Evolutionary conservation across 176 grass and related monocot genomes (phyloP).

Genomic region (Ensete glaucum): DNA sequence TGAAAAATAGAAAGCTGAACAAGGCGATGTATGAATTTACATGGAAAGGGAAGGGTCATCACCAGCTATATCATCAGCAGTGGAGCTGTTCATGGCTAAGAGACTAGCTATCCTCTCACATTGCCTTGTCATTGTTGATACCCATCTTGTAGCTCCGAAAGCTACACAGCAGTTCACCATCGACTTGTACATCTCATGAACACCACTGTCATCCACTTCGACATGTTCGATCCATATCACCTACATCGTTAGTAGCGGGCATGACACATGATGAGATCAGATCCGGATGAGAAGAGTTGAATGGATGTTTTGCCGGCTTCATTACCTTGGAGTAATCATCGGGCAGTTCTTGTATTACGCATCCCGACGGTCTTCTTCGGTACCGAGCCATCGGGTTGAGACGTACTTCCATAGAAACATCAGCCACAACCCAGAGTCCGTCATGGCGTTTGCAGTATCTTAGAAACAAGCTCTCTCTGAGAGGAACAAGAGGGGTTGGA

Average conservation of each 20-base stretch:
- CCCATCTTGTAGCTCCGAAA: slow-evolving; percentile 46
- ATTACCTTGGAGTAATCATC: slow-evolving; percentile 46
- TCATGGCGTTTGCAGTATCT: slow-evolving; percentile 36
- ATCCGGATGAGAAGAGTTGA: too few species aligned
- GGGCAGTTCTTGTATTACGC: slow-evolving; percentile 35
- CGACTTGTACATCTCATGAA: slow-evolving; percentile 31
- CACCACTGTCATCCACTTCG: slow-evolving; percentile 21
- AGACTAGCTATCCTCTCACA: slow-evolving; percentile 34
- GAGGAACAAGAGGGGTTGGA: slow-evolving; percentile 41
- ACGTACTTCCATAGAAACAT: slow-evolving; percentile 37
- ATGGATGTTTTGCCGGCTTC: neutral
- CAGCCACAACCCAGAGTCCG: slow-evolving; percentile 27
- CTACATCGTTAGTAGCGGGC: slow-evolving; percentile 7
- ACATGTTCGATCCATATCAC: slow-evolving; percentile 53
- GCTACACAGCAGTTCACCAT: slow-evolving; percentile 24
- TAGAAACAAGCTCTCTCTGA: slow-evolving; percentile 44
- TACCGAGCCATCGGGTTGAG: slow-evolving; percentile 8
- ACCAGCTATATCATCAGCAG: slow-evolving; percentile 14
- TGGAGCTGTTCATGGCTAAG: slow-evolving; percentile 10
- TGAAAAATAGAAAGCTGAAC: neutral
- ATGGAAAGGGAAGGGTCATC: neutral
- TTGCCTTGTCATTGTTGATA: slow-evolving; percentile 35
- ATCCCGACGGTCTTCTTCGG: slow-evolving; percentile 57
- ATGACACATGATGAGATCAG: too few species aligned
- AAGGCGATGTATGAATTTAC: neutral